Percentiles rank a stretch among this genome's conserved stretches.
These are phyloP conservation scores for Fusarium robinianum DNA, from an alignment of 2,329 filamentous ascomycete genomes.

Conservation along the genomic window DNA sequence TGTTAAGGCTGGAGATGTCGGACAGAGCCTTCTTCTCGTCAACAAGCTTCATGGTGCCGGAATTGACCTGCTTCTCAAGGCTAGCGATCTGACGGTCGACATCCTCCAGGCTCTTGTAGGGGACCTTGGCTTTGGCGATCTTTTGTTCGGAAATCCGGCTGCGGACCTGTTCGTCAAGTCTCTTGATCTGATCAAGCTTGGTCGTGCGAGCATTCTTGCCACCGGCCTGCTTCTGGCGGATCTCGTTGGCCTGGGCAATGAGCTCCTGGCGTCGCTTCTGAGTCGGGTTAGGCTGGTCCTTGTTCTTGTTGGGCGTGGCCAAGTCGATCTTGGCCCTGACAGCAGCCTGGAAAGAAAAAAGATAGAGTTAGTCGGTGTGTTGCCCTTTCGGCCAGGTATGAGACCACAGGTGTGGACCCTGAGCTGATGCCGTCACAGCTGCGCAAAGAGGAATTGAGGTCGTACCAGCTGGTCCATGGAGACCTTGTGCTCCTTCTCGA, in stretches of 20 bases:
- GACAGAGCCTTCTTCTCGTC: slow-evolving; percentile 94
- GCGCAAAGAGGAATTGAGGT: slow-evolving; percentile 19
- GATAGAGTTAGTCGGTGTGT: slow-evolving; percentile 20
- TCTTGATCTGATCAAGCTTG: slow-evolving; percentile 89
- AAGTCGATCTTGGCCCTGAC: slow-evolving; percentile 87
- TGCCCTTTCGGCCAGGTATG: slow-evolving; percentile 14
- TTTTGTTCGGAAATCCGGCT: slow-evolving; percentile 86
- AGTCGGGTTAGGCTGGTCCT: slow-evolving; percentile 79
- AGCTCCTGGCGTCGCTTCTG: slow-evolving; percentile 87
- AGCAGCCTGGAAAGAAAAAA: slow-evolving; percentile 65
- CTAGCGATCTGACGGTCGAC: slow-evolving; percentile 80
- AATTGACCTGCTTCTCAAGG: slow-evolving; percentile 84
- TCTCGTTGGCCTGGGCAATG: slow-evolving; percentile 78
- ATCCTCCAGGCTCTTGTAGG: slow-evolving; percentile 87
- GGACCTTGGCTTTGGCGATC: slow-evolving; percentile 75
- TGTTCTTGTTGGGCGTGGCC: slow-evolving; percentile 71
- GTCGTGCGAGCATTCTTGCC: slow-evolving; percentile 81
- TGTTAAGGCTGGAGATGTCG: slow-evolving; percentile 81
- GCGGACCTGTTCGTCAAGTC: slow-evolving; percentile 86
- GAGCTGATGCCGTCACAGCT: slow-evolving; percentile 14
- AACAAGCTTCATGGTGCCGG: slow-evolving; percentile 90
- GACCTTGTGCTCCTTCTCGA: slow-evolving; percentile 84
- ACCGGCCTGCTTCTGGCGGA: slow-evolving; percentile 83
- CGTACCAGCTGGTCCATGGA: slow-evolving; percentile 65
- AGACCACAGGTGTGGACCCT: slow-evolving; percentile 27